A percentile compares a stretch with the other conserved stretches of the same genome.
Conservation (phyloP, 352 stramenopile species). For the Phytophthora cajani region DNA sequence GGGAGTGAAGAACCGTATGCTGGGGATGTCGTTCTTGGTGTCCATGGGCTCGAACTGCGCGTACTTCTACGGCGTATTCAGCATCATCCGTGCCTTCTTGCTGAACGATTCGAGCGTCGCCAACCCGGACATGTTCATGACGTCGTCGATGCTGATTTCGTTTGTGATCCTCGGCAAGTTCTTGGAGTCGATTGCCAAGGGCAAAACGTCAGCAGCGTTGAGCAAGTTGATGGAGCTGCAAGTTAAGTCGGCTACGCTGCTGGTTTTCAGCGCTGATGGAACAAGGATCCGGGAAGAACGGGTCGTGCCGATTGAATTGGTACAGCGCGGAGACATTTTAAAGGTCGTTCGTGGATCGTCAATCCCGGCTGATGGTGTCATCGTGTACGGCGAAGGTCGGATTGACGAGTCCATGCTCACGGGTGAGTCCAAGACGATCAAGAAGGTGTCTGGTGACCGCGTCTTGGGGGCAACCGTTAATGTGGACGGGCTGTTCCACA, state of each 20-base stretch:
- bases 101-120: slow-evolving; percentile 72
- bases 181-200: slow-evolving; percentile 94
- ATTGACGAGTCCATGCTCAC: slow-evolving; percentile 97
- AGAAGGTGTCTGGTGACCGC: slow-evolving; percentile 88
- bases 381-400: slow-evolving; percentile 90
- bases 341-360: slow-evolving; percentile 93
- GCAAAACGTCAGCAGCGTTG: slow-evolving; percentile 94
- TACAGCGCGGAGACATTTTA: slow-evolving; percentile 94
- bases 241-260: slow-evolving; percentile 93
- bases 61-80: slow-evolving; percentile 96
- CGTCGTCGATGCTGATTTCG: slow-evolving; percentile 96
- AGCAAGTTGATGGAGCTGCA: slow-evolving; percentile 96
- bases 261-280: slow-evolving; percentile 81
- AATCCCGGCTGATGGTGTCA: slow-evolving; percentile 93
- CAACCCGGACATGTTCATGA: slow-evolving; percentile 96
- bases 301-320: slow-evolving; percentile 82
- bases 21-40: slow-evolving; percentile 98
- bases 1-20: slow-evolving; percentile 85
- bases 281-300: slow-evolving; percentile 72
- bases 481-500: slow-evolving; percentile 90
- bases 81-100: slow-evolving; percentile 75
- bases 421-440: slow-evolving; percentile 94
- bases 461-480: slow-evolving; percentile 95
- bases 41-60: slow-evolving; percentile 96
- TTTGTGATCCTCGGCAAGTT: slow-evolving; percentile 99